phyloP scores from a whole-genome alignment of 2,329 filamentous ascomycete species.

The Celoporthe dispersa region DNA sequence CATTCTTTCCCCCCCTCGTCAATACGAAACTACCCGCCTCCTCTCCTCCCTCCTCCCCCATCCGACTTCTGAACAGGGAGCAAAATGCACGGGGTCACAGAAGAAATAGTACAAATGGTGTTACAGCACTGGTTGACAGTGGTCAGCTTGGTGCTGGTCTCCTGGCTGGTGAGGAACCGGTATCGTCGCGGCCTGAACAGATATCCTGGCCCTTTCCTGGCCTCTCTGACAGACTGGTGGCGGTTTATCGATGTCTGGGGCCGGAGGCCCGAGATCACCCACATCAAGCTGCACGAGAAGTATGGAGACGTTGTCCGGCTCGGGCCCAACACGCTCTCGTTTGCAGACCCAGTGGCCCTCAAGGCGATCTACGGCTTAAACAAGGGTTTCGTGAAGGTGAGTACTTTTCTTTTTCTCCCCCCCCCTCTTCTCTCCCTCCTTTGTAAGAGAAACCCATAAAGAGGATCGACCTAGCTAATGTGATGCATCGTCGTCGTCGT shows the following conservation, averaged over 20 bases:
- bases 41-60: not conserved
- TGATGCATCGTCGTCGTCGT: not conserved
- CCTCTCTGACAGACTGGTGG: constrained; percentile 74
- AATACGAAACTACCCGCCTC: too few species aligned
- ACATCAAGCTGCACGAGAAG: constrained; percentile 57
- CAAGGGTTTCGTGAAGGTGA: constrained; percentile 78
- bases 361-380: constrained; percentile 69
- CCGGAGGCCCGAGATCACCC: constrained; percentile 68
- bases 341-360: constrained; percentile 34
- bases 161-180: constrained; percentile 53
- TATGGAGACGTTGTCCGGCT: constrained; percentile 46
- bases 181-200: constrained; percentile 65
- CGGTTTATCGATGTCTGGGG: constrained; percentile 70
- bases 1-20: not conserved
- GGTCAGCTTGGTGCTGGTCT: constrained; percentile 38
- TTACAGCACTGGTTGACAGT: constrained; percentile 50
- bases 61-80: not conserved
- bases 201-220: constrained; percentile 74
- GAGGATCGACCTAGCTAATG: not conserved
- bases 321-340: constrained; percentile 45
- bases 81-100: constrained; percentile 35
- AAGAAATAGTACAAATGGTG: constrained; percentile 42
- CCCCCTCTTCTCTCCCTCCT: too few species aligned
- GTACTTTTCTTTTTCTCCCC: constrained; percentile 43
- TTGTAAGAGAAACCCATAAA: too few species aligned